A percentile compares a stretch with the other conserved stretches of the same genome.
These are phyloP conservation scores for Cystoisospora suis DNA, from an alignment of 169 alveolate genomes.

Conservation along the genomic window DNA sequence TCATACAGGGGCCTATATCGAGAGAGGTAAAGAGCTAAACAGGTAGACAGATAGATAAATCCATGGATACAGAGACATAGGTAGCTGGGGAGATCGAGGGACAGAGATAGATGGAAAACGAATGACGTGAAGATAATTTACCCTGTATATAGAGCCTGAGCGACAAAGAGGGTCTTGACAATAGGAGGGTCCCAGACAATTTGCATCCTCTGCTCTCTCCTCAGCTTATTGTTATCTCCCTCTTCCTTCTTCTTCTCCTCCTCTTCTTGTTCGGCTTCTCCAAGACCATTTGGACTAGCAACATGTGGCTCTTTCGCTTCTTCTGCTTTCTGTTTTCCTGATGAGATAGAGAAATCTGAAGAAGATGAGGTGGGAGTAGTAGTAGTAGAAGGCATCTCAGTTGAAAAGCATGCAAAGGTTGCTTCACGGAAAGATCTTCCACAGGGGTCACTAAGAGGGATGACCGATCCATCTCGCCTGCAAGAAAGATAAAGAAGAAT, in stretches of 20 bases:
- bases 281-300: too few species aligned
- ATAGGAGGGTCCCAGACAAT: slow-evolving; percentile 19
- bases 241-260: not conserved
- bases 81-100: too few species aligned
- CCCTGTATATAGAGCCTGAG: slow-evolving; percentile 22
- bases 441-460: not conserved
- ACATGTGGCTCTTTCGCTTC: not conserved
- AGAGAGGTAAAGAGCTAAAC: too few species aligned
- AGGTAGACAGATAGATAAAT: too few species aligned
- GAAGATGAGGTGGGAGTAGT: too few species aligned
- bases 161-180: not conserved
- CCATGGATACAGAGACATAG: too few species aligned
- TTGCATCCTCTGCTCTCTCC: not conserved
- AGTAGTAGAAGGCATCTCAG: not conserved
- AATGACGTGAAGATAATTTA: too few species aligned
- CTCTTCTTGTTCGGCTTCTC: not conserved
- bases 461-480: slow-evolving; percentile 19
- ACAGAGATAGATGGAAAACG: too few species aligned
- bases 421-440: not conserved
- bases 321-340: too few species aligned
- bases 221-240: not conserved
- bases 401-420: not conserved
- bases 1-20: too few species aligned
- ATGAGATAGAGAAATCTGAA: too few species aligned
- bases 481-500: too few species aligned